Evolutionary conservation across 2,329 filamentous ascomycete species (phyloP), one percentile per base, ranked within the genome.

Genomic region (Ceratocystiopsis sp.): DNA sequence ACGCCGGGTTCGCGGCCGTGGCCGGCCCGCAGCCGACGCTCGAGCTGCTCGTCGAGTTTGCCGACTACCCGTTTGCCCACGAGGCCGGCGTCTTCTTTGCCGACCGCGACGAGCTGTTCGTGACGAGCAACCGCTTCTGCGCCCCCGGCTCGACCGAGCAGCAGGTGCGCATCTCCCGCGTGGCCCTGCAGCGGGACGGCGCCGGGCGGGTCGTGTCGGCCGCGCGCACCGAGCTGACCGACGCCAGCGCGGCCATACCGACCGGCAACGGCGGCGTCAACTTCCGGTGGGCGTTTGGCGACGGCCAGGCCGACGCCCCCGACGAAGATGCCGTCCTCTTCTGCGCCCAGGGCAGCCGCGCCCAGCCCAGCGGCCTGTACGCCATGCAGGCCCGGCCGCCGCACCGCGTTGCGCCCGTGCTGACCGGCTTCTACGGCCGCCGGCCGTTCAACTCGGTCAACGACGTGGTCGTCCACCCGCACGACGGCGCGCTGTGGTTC

Each of bases 391-490:
- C 42, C 0, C 54, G 50, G 6, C 54, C 53, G 36, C 54, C 53
- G 6, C 59, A 62, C 21, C 41, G 47, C 5, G 55, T 61, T 1
- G 42, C 50, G 18, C 48, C 60, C 1, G 38, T 69, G 14, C 53
- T 66, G 3, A 63, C 57, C 4, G 60, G 59, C 16, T 70, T 61
- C 52, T 59, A 63, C 43, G 61, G 61, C 10, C 57, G 59, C 18
- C n/a, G n/a, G n/a, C 59, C 61, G 5, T 69, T 71, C 53, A 69
- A 68, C 53, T 66, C 61, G 25, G 55, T 62, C 25, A 64, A 66
- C 47, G 60, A 61, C 45, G 62, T 67, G 2, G 55, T 59, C 2
- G 53, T 61, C 7, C 55, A 59, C 13, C 36, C 21, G 3, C 61
- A 66, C 45, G 61, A 66, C 45, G 62, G 62, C 0, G 52, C 53